Conservation (phyloP, 257 asterid genomes). For the Capsicum rhomboideum region DNA sequence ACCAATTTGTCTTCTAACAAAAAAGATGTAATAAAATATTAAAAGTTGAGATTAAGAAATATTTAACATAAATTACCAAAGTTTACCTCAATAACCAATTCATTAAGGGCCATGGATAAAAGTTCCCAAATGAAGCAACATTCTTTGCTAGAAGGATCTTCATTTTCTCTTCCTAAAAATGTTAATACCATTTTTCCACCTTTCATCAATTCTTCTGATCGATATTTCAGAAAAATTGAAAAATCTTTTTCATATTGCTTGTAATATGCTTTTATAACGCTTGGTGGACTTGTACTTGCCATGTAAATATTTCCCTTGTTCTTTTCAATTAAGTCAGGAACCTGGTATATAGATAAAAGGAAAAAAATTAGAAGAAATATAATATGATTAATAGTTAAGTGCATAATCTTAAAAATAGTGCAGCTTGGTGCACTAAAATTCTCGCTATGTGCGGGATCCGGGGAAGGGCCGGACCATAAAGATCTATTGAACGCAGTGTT, state of each 20-base stretch:
- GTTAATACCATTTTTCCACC: constrained; percentile 71
- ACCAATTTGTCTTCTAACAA: no score
- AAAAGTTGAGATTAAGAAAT: neutral
- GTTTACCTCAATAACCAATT: constrained; percentile 44
- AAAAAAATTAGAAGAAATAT: neutral
- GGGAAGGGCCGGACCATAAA: no score
- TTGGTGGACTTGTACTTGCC: constrained; percentile 28
- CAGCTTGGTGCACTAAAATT: no score
- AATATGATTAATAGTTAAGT: neutral
- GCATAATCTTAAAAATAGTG: no score
- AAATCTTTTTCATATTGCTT: constrained; percentile 51
- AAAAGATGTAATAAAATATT: neutral
- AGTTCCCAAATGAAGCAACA: constrained; percentile 60
- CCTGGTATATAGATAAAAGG: constrained; percentile 5
- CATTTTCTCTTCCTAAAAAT: constrained; percentile 45
- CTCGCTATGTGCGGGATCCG: no score
- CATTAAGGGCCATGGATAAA: constrained; percentile 35
- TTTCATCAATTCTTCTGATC: constrained; percentile 43
- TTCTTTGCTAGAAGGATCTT: constrained; percentile 42
- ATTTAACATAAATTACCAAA: neutral
- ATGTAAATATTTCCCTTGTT: constrained; percentile 46
- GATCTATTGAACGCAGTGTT: no score
- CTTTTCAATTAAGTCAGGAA: constrained; percentile 31
- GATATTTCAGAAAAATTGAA: constrained; percentile 32
- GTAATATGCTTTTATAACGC: constrained; percentile 43